Base-by-base conservation (phyloP, 2,329 filamentous ascomycete species). In the Bipolaris oryzae region DNA sequence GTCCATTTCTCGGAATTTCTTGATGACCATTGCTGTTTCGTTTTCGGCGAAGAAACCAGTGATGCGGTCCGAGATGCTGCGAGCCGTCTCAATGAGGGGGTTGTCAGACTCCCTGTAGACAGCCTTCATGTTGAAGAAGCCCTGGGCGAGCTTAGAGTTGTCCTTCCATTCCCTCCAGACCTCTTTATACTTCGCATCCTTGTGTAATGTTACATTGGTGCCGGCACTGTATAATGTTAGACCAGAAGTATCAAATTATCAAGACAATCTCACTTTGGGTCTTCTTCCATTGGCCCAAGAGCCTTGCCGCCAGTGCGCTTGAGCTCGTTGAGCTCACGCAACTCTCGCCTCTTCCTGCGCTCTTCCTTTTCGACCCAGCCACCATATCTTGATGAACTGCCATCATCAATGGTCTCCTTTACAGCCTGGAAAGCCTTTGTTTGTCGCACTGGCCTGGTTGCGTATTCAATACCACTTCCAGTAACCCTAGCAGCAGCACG, bases 41-140 rank as follows among this genome's bases (percentile, higher is more conserved):
- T 98, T 99, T 78, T 99, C 95, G 60, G 95, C 95, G 66, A 99
- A 99, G 81, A 97, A 99, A 25, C 95, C 92, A 44, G 90, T 92
- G 37, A 99, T 87, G 55, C 90, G 87, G 76, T 99, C 95, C 31
- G 93, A 94, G 67, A 99, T 96, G 76, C 91, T 92, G 73, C 95
- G 89, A 1, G 93, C 95, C 0, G 94, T 98, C 44, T 88, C 90
- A 62, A 99, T 91, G 41, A 99, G 83, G 6, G 95, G 94, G 76
- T 99, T 99, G 74, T 99, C 95, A 10, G 95, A 98, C 79, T 99
- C 95, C 66, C 96, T 89, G 80, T 98, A 98, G 54, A 88, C 88
- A 54, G 86, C 87, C 78, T 94, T 93, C 79, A 96, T 86, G 73
- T 84, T 87, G 79, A 96, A 97, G 60, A 97, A 80, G 55, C 89